Evolutionary conservation across 2,329 filamentous ascomycete species (phyloP).

Genomic region (Chrysoporthe puriensis): DNA sequence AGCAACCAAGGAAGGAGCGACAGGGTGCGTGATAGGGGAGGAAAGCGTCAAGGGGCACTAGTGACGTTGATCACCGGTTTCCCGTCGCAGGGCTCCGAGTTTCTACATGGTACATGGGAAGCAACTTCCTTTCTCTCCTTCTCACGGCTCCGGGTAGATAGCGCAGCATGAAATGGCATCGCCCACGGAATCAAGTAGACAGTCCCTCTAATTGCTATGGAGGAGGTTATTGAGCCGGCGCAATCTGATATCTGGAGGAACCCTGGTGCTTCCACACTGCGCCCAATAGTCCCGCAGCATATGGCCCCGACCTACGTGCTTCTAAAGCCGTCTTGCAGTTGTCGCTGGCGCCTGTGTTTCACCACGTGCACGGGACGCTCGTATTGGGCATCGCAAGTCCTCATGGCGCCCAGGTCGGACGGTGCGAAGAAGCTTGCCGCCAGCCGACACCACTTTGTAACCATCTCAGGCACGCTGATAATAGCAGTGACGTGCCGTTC

Average conservation of each 20-base stretch:
- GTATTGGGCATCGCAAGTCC: not conserved
- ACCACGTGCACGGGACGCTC: not conserved
- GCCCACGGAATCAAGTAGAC: not conserved
- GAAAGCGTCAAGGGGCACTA: not conserved
- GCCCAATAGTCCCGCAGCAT: not conserved
- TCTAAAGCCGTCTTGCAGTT: not conserved
- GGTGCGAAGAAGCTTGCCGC: not conserved
- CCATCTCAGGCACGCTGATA: not conserved
- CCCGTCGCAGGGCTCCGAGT: not conserved
- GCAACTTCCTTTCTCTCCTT: not conserved
- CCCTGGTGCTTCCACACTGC: not conserved
- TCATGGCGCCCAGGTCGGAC: not conserved
- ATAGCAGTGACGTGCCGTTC: not conserved
- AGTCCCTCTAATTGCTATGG: not conserved
- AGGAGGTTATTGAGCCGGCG: not conserved
- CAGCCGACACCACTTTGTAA: not conserved
- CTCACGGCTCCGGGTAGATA: not conserved
- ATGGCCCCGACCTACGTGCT: not conserved
- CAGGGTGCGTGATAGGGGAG: not conserved
- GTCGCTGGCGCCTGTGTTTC: not conserved
- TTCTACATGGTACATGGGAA: not conserved
- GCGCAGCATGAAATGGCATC: not conserved
- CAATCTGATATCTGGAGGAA: not conserved
- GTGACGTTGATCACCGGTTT: not conserved
- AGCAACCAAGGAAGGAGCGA: not conserved